A percentile compares a stretch with the other conserved stretches of the same genome.
These are phyloP conservation scores for Ganoderma meredithae DNA, from an alignment of 1,284 basidiomycete species.

Conservation along the genomic window DNA sequence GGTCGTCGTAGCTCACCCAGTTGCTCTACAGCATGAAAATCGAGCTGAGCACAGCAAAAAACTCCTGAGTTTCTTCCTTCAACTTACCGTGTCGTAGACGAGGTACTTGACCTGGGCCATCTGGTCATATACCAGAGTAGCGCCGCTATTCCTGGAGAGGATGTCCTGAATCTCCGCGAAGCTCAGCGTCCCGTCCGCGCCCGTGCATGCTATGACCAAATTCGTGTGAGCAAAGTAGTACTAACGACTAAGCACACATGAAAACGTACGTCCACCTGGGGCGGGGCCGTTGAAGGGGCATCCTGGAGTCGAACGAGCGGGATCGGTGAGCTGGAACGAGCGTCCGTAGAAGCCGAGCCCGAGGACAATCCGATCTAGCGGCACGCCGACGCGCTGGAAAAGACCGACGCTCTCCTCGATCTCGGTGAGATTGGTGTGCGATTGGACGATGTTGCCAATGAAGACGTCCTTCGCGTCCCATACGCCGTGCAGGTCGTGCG, in stretches of 20 bases:
- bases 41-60: neutral
- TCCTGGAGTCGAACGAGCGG: constrained; percentile 14
- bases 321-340: constrained; percentile 17
- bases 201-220: constrained; percentile 21
- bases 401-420: constrained; percentile 31
- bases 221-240: neutral
- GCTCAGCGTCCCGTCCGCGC: constrained; percentile 21
- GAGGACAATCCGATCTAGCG: constrained; percentile 21
- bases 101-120: neutral
- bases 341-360: constrained; percentile 32
- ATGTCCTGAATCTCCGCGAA: constrained; percentile 25
- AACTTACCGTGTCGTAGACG: neutral
- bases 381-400: constrained; percentile 28
- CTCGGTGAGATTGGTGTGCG: neutral
- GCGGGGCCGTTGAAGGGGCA: constrained; percentile 25
- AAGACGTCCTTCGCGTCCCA: constrained; percentile 9
- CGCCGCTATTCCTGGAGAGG: neutral
- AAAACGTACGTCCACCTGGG: neutral
- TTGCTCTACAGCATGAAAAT: neutral
- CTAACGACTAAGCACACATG: no score
- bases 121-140: neutral
- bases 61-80: neutral
- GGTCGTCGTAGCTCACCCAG: constrained; percentile 30
- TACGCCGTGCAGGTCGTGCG: constrained; percentile 36
- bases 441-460: neutral